Percentiles rank a stretch among this genome's conserved stretches.
Evolutionary conservation across 768 basidiomycete genomes (phyloP).

Genomic region (Amanita subjunquillea): DNA sequence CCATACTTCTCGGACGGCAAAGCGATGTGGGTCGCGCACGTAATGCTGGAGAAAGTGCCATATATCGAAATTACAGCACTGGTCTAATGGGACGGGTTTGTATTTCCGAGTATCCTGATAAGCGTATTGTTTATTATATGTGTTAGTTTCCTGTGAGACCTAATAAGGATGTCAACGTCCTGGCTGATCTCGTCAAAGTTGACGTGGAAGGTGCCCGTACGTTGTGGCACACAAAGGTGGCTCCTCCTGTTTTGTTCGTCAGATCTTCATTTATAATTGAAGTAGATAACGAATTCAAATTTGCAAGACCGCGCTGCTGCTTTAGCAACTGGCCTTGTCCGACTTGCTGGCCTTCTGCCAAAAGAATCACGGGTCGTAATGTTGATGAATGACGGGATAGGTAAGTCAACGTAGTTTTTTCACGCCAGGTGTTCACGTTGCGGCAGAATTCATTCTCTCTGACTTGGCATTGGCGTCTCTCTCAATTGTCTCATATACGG

Average conservation of each 20-base stretch:
- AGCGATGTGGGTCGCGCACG: conserved; percentile 81
- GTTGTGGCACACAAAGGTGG: conserved; percentile 71
- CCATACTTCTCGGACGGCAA: conserved; percentile 87
- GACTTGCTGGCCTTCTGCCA: conserved; percentile 41
- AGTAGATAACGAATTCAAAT: conserved; percentile 63
- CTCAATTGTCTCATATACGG: conserved; percentile 58
- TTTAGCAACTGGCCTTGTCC: conserved; percentile 64
- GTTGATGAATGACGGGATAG: conserved; percentile 69
- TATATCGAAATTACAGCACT: conserved; percentile 87
- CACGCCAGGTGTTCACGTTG: not conserved
- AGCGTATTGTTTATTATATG: not conserved
- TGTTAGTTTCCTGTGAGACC: conserved; percentile 65
- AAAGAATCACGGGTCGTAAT: conserved; percentile 62
- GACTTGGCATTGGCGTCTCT: conserved; percentile 71
- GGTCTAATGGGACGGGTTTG: conserved; percentile 73
- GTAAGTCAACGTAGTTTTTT: conserved; percentile 24
- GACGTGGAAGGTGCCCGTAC: conserved; percentile 61
- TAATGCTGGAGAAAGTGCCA: conserved; percentile 71
- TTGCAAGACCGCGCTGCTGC: conserved; percentile 63
- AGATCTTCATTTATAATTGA: conserved; percentile 1
- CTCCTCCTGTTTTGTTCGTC: conserved; percentile 7
- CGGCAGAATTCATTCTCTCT: conserved; percentile 62
- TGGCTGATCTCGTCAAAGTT: conserved; percentile 56
- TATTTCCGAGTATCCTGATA: conserved; percentile 8
- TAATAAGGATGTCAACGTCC: conserved; percentile 56